phyloP scores from a whole-genome alignment of 306 rosid genomes.

The Sechiopsis laciniata region DNA sequence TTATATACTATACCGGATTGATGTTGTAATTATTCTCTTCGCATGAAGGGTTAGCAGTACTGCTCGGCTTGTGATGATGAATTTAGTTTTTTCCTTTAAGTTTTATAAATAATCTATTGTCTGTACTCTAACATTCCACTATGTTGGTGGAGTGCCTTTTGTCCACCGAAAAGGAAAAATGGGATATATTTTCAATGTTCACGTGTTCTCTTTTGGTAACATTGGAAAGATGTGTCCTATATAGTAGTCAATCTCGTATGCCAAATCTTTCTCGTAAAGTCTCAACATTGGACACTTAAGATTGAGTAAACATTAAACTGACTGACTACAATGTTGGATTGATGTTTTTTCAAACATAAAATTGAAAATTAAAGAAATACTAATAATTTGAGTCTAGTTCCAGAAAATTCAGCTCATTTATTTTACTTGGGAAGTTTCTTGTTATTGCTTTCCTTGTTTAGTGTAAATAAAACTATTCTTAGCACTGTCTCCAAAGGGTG shows the following conservation, averaged over 20 bases:
- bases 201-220: not conserved
- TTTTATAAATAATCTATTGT: no score
- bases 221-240: not conserved
- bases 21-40: no score
- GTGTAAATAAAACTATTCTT: no score
- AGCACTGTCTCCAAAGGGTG: no score
- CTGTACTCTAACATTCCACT: no score
- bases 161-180: no score
- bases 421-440: not conserved
- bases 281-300: not conserved
- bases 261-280: not conserved
- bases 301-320: constrained; percentile 8
- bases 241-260: not conserved
- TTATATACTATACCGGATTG: not conserved
- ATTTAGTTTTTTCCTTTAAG: no score
- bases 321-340: not conserved
- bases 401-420: not conserved
- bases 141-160: no score
- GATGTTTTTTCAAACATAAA: not conserved
- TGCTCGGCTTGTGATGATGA: no score
- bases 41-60: no score
- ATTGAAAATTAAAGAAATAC: constrained; percentile 11
- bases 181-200: not conserved
- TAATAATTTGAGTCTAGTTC: not conserved
- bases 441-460: constrained; percentile 2